Base-by-base conservation (phyloP, 1,139 yeast genomes). In the Candida sojae region DNA sequence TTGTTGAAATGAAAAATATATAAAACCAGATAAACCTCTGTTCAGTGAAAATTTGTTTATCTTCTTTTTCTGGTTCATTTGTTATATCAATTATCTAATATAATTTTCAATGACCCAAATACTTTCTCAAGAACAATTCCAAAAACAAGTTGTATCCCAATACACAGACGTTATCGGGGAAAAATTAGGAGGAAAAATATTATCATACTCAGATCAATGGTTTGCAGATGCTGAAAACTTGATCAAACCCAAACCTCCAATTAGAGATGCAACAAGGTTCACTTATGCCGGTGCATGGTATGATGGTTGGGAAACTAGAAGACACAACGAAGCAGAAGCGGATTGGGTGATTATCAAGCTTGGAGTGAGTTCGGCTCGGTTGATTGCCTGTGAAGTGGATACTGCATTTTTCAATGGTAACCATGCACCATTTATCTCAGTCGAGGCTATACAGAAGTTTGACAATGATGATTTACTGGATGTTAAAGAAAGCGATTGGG, bases 261-360 rank as follows among this genome's bases (percentile, higher is more conserved):
- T 89, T 49, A 77, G 95, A 61, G 96, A 89, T 60, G 86, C 88
- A 23, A 85, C 91, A 17, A 75, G 79, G 59, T 92, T 89, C 68
- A 82, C 87, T 4, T 86, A 82, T 54, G 82, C 92, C 4, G 98
- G 98, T 47, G 96, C 96, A 5, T 91, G 97, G 97, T 92, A 88
- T 63, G 98, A 92, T 59, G 98, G 98, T 12, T 92, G 98, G 98
- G 98, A 92, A 68, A 91, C 98, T 23, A 79, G 97, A 65, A 80
- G 98, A 68, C 98, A 92, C 73, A 92, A 92, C 67, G 70, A 82
- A 2, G 86, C 76, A 52, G 90, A 83, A 48, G 88, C 89, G 39
- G 98, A 92, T 62, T 91, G 92, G 88, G 97, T 88, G 29, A 74
- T 88, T 37, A 71, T 92, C 66, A 79, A 82, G 64, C 75, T 89